These are phyloP conservation scores for Posidonia oceanica DNA, from an alignment of 116 monocot genomes.

Conservation along the genomic window DNA sequence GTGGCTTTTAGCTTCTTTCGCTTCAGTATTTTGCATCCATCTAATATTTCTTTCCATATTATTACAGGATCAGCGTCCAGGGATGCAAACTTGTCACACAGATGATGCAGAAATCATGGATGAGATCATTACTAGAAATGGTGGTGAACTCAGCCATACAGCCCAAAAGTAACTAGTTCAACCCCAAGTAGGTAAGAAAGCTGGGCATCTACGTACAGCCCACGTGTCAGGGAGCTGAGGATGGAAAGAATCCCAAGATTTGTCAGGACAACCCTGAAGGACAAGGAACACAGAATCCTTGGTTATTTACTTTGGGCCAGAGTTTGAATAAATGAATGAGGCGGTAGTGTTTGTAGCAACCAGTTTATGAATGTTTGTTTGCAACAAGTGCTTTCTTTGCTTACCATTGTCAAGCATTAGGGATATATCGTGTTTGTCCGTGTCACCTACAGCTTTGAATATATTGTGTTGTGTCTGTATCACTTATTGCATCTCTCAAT, in stretches of 20 bases:
- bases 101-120: constrained; percentile 53
- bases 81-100: constrained; percentile 5
- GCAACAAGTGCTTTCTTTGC: too few species aligned
- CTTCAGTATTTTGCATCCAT: not conserved
- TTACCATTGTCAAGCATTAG: too few species aligned
- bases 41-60: not conserved
- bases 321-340: not conserved
- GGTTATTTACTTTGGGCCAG: constrained; percentile 5
- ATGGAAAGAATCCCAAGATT: constrained; percentile 24
- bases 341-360: too few species aligned
- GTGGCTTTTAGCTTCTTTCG: not conserved
- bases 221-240: constrained; percentile 28
- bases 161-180: constrained; percentile 35
- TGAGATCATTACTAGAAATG: constrained; percentile 62
- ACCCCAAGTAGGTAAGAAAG: constrained; percentile 21
- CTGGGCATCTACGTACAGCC: constrained; percentile 21
- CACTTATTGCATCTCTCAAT: too few species aligned
- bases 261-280: constrained; percentile 9
- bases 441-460: too few species aligned
- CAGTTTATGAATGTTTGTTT: too few species aligned
- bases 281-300: constrained; percentile 8
- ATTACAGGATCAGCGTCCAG: constrained; percentile 15
- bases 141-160: constrained; percentile 58
- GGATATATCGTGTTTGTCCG: too few species aligned
- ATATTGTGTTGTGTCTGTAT: too few species aligned